Percentiles rank a stretch among this genome's conserved stretches.
Evolutionary conservation across 2,329 filamentous ascomycete species (phyloP).

Genomic region (Coleophoma crateriformis): DNA sequence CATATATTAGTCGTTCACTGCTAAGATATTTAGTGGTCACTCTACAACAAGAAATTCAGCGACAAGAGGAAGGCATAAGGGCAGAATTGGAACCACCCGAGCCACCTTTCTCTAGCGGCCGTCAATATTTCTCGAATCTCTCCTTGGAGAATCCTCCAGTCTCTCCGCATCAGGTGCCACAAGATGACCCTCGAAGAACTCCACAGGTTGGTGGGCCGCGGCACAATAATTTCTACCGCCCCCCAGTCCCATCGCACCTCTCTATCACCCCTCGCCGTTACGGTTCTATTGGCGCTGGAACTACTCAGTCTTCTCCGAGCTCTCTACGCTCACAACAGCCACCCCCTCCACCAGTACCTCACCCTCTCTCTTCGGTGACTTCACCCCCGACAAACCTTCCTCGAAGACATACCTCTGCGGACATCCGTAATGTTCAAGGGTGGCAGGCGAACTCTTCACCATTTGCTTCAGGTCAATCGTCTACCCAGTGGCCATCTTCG

Average conservation of each 20-base stretch:
- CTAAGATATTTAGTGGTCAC: conserved; percentile 41
- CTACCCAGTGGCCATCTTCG: conserved; percentile 62
- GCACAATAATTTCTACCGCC: conserved; percentile 65
- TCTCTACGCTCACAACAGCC: conserved; percentile 64
- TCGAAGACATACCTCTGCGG: conserved; percentile 87
- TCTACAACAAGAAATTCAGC: conserved; percentile 55
- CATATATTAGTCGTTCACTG: conserved; percentile 5
- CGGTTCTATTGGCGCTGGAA: conserved; percentile 72
- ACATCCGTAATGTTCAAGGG: conserved; percentile 78
- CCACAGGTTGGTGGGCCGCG: conserved; percentile 53
- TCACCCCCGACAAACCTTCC: conserved; percentile 64
- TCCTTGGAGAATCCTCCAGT: conserved; percentile 69
- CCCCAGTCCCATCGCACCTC: conserved; percentile 76
- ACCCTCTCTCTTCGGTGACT: conserved; percentile 59
- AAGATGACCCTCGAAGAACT: conserved; percentile 73
- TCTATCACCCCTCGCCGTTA: conserved; percentile 72
- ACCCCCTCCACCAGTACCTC: conserved; percentile 58
- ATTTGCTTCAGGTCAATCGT: conserved; percentile 57
- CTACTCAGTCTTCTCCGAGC: conserved; percentile 64
- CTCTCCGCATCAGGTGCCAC: conserved; percentile 80
- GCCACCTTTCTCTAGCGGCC: conserved; percentile 55
- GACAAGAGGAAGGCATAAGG: conserved; percentile 52
- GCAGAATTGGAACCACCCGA: conserved; percentile 63
- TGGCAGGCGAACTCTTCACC: conserved; percentile 64
- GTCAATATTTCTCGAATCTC: conserved; percentile 57